Evolutionary conservation across 2,329 filamentous ascomycete species (phyloP).

Genomic region (Talaromyces sp.): DNA sequence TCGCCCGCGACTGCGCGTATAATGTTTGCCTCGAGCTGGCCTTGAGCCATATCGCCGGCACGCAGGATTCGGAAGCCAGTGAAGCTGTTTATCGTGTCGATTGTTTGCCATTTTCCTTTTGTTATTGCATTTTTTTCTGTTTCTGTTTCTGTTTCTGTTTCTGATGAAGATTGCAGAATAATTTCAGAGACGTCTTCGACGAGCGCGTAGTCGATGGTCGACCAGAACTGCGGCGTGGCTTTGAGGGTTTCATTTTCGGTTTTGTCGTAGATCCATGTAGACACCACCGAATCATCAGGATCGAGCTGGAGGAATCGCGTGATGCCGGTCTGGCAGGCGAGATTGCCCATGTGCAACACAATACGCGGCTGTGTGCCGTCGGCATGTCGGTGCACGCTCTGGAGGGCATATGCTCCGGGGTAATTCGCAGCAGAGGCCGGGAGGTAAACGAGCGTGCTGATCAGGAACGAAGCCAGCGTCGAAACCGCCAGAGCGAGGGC

Average conservation of each 20-base stretch:
- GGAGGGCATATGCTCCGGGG: constrained; percentile 78
- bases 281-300: constrained; percentile 13
- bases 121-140: constrained; percentile 23
- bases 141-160: constrained; percentile 15
- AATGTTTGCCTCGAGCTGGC: constrained; percentile 28
- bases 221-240: constrained; percentile 52
- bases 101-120: constrained; percentile 47
- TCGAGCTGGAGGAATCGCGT: constrained; percentile 54
- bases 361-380: constrained; percentile 23
- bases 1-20: constrained; percentile 32
- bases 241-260: constrained; percentile 49
- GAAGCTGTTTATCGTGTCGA: constrained; percentile 49
- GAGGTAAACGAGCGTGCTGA: constrained; percentile 67
- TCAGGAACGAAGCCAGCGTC: constrained; percentile 54
- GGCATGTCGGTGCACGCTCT: constrained; percentile 32
- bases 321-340: constrained; percentile 60
- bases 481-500: constrained; percentile 57
- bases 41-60: constrained; percentile 32
- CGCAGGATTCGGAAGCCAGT: constrained; percentile 46
- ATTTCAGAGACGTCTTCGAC: constrained; percentile 38
- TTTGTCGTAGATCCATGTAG: constrained; percentile 56
- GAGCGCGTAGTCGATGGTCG: constrained; percentile 55
- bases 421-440: constrained; percentile 86
- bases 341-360: constrained; percentile 54
- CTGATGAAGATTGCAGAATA: constrained; percentile 16